Evolutionary conservation across 768 basidiomycete genomes (phyloP), one percentile per base, ranked within the genome.

Genomic region (Boletellus sp.): DNA sequence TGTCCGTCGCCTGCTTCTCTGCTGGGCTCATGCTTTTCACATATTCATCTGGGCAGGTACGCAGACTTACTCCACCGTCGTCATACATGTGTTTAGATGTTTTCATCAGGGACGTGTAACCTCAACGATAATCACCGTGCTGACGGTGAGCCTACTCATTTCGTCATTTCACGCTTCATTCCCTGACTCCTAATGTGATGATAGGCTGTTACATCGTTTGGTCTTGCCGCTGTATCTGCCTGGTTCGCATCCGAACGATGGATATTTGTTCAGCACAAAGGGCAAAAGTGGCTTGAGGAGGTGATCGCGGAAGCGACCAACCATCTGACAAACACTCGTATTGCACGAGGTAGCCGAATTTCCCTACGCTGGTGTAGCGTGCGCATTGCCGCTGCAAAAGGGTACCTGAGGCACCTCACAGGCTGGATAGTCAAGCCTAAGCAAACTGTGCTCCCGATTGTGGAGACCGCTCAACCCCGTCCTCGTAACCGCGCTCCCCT

Each of bases 1-100:
- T 90, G 64, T 88, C 89, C 46, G 87, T 90, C 39, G 85, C 86
- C 35, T 86, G 84, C 67, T 91, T 91, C 68, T 90, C 85, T 1
- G 76, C 86, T 36, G 88, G 88, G 13, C 74, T 90, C 16, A 83
- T 85, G 59, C 78, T 84, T 38, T 90, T 90, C 60, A 77, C 86
- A 13, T 90, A 89, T 61, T 80, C 88, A 3, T 87, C 88, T 16
- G 55, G 67, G 8, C 85, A 87, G 75, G 86, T 83, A 65, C 38
- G 75, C 50, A 50, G 57, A 41, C 38, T 38, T 35, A 22, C 53
- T 57, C 46, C 54, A 56, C 46, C 56, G 47, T 66, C 63, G 51
- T 57, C 57, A 58, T 57, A 24, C 50, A 33, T 44, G 43, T 20
- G 32, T 40, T 59, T 42, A 58, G 11, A n/a, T 50, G 20, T 37